Conservation (phyloP, 2,329 filamentous ascomycete genomes). For the Calonectria leucothoes region DNA sequence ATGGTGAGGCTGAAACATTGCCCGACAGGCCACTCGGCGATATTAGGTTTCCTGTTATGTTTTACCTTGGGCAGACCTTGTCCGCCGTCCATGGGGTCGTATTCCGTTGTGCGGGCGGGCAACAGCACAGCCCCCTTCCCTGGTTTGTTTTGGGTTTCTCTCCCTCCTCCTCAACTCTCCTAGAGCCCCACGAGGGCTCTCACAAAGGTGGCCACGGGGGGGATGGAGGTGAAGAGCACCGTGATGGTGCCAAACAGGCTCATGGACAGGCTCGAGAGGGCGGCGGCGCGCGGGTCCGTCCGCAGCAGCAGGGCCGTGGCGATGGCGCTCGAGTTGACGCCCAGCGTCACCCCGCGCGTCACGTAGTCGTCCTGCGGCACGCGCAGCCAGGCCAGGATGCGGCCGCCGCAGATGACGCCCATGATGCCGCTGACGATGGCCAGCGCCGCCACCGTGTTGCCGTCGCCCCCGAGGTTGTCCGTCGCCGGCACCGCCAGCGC, state of each 20-base stretch:
- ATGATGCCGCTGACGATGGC: slow-evolving; percentile 70
- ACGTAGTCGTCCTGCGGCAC: slow-evolving; percentile 73
- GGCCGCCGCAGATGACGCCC: slow-evolving; percentile 65
- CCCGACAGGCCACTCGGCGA: not conserved
- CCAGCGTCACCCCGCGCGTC: slow-evolving; percentile 70
- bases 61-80: too few species aligned
- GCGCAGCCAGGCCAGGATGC: slow-evolving; percentile 59
- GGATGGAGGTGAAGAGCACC: slow-evolving; percentile 68
- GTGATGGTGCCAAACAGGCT: slow-evolving; percentile 70
- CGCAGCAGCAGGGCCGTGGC: slow-evolving; percentile 67
- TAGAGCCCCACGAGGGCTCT: slow-evolving; percentile 59
- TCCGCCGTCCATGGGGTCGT: slow-evolving; percentile 6
- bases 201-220: slow-evolving; percentile 61
- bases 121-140: slow-evolving; percentile 2
- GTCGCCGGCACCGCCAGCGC: slow-evolving; percentile 70
- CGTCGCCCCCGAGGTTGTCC: slow-evolving; percentile 66
- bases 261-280: slow-evolving; percentile 70
- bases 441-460: slow-evolving; percentile 66
- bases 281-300: slow-evolving; percentile 68
- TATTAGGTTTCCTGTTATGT: slow-evolving; percentile 6
- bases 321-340: slow-evolving; percentile 70
- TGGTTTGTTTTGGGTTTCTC: too few species aligned
- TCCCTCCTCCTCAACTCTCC: too few species aligned
- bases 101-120: not conserved
- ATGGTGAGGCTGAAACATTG: slow-evolving; percentile 8